Evolutionary conservation across 768 basidiomycete species (phyloP).

Genomic region (Filobasidium wieringae): DNA sequence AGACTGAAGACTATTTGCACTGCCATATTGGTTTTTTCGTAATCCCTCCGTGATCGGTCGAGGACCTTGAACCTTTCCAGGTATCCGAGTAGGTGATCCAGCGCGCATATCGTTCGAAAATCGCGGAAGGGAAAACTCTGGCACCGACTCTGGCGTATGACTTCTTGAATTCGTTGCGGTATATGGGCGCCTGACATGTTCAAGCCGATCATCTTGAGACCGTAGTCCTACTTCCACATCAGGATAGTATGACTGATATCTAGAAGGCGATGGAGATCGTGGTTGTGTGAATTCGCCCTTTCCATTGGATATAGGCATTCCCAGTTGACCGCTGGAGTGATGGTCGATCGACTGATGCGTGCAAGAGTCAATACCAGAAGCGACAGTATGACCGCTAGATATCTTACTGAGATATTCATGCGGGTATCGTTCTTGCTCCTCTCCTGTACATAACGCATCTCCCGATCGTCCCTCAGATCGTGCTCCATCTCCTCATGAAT

Average conservation of each 20-base stretch:
- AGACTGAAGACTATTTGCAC: slow-evolving; percentile 8
- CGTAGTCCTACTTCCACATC: no score
- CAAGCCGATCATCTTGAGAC: no score
- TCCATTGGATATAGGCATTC: not conserved
- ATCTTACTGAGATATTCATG: slow-evolving; percentile 53
- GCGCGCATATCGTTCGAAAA: slow-evolving; percentile 7
- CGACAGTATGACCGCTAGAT: not conserved
- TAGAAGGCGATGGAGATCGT: slow-evolving; percentile 5
- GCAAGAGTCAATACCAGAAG: not conserved
- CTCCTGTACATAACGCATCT: slow-evolving; percentile 54
- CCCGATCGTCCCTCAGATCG: slow-evolving; percentile 48
- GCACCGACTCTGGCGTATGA: slow-evolving; percentile 4
- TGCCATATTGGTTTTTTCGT: slow-evolving; percentile 1
- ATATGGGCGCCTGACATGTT: no score
- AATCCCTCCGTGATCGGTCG: slow-evolving; percentile 8
- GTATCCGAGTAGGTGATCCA: slow-evolving; percentile 7
- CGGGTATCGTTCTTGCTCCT: slow-evolving; percentile 57
- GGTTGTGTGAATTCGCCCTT: slow-evolving; percentile 1
- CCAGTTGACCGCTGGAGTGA: not conserved
- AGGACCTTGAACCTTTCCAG: slow-evolving; percentile 8
- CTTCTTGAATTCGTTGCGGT: no score
- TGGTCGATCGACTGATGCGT: not conserved
- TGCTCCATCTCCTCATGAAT: slow-evolving; percentile 68
- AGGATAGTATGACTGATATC: no score
- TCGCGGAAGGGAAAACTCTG: slow-evolving; percentile 1